Conservation (phyloP, 2,329 filamentous ascomycete genomes). For the Botryotinia globosa region DNA sequence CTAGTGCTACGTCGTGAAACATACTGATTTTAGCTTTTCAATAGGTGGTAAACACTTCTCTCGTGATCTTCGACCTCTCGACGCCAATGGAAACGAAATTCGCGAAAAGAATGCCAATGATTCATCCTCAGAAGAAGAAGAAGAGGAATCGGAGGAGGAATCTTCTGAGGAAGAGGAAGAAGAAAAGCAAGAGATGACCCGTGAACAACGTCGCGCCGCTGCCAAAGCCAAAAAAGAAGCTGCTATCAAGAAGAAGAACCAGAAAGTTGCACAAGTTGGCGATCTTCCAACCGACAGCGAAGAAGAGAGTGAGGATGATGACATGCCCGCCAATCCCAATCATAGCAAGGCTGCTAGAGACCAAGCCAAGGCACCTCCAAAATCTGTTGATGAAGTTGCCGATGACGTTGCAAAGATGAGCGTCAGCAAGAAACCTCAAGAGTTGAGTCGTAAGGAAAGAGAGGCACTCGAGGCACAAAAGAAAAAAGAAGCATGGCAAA, state of each 20-base stretch:
- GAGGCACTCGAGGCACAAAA: slow-evolving; percentile 84
- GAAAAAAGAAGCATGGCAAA: slow-evolving; percentile 86
- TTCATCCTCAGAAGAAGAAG: slow-evolving; percentile 49
- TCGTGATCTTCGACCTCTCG: slow-evolving; percentile 81
- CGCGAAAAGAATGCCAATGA: slow-evolving; percentile 68
- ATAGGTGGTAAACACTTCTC: slow-evolving; percentile 94
- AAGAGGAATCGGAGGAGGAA: slow-evolving; percentile 52
- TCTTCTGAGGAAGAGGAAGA: slow-evolving; percentile 48
- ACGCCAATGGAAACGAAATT: slow-evolving; percentile 83
- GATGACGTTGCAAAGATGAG: slow-evolving; percentile 55
- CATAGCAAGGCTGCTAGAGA: slow-evolving; percentile 73
- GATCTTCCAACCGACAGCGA: slow-evolving; percentile 75
- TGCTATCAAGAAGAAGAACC: slow-evolving; percentile 73
- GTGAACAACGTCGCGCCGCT: slow-evolving; percentile 82
- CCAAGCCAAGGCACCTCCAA: slow-evolving; percentile 47
- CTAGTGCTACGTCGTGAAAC: background rate
- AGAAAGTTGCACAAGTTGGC: slow-evolving; percentile 71
- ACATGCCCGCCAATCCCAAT: slow-evolving; percentile 87
- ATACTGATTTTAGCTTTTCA: slow-evolving; percentile 26
- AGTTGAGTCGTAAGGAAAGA: slow-evolving; percentile 65
- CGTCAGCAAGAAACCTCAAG: slow-evolving; percentile 45
- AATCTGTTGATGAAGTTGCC: slow-evolving; percentile 49
- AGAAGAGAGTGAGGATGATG: slow-evolving; percentile 55
- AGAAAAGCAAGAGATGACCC: slow-evolving; percentile 59
- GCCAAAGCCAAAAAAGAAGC: slow-evolving; percentile 91